Percentiles rank a stretch among this genome's conserved stretches.
These are phyloP conservation scores for Ceratocystis variospora DNA, from an alignment of 2,329 filamentous ascomycete species.

Conservation along the genomic window DNA sequence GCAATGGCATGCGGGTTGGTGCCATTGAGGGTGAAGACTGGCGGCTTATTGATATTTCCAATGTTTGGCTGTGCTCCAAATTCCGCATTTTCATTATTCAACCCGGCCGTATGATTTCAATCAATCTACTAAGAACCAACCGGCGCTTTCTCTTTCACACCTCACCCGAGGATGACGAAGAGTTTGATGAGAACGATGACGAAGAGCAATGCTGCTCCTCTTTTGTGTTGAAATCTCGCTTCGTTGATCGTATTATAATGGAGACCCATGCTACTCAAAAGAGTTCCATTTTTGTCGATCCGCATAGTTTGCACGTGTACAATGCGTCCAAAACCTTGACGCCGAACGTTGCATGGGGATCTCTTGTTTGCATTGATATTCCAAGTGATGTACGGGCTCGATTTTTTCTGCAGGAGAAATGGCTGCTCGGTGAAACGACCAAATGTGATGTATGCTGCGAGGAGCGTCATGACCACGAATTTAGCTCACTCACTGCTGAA, in stretches of 20 bases:
- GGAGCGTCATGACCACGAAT: slow-evolving; percentile 14
- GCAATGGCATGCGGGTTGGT: slow-evolving; percentile 16
- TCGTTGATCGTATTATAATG: neutral
- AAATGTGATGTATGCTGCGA: slow-evolving; percentile 13
- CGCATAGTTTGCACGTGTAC: neutral
- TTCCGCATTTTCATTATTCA: slow-evolving; percentile 13
- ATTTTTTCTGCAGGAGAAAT: slow-evolving; percentile 12
- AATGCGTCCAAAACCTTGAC: neutral
- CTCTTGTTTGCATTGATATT: slow-evolving; percentile 12
- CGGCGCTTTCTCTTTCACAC: slow-evolving; percentile 16
- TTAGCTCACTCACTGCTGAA: neutral
- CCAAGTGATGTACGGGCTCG: neutral
- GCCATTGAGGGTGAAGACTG: slow-evolving; percentile 17
- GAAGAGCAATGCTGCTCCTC: neutral
- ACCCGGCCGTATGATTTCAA: slow-evolving; percentile 2
- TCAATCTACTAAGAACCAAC: slow-evolving; percentile 7
- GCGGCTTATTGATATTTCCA: slow-evolving; percentile 12
- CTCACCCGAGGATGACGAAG: slow-evolving; percentile 12
- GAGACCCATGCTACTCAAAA: slow-evolving; percentile 6
- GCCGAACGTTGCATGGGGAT: slow-evolving; percentile 9
- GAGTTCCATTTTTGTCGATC: neutral
- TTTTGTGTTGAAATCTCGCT: neutral
- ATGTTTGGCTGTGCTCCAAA: slow-evolving; percentile 16
- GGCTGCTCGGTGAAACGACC: slow-evolving; percentile 10
- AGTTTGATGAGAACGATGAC: slow-evolving; percentile 10